Percentiles rank a stretch among this genome's conserved stretches.
phyloP scores from a whole-genome alignment of 2,329 filamentous ascomycete genomes.

The Aspergillus costaricaensis region DNA sequence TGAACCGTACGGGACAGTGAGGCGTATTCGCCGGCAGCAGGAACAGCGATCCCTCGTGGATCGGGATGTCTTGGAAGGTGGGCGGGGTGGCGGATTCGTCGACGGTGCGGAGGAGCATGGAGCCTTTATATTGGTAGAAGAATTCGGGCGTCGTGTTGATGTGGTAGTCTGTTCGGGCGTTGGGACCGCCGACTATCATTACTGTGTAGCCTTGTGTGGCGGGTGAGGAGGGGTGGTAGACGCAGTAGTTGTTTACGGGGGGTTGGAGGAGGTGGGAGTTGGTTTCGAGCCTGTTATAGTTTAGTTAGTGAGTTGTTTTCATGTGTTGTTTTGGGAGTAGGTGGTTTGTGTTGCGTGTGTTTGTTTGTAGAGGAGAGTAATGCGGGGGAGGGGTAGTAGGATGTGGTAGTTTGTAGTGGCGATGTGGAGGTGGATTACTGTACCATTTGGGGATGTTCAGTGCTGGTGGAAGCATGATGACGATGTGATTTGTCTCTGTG shows the following conservation, averaged over 20 bases:
- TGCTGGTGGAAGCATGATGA: slow-evolving; percentile 39
- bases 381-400: slow-evolving; percentile 22
- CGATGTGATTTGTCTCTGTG: not conserved
- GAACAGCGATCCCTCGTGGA: slow-evolving; percentile 92
- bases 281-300: slow-evolving; percentile 70
- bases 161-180: slow-evolving; percentile 96
- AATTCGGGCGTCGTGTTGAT: slow-evolving; percentile 95
- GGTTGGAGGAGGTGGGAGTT: slow-evolving; percentile 92
- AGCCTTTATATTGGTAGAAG: slow-evolving; percentile 95
- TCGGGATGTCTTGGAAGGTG: slow-evolving; percentile 79
- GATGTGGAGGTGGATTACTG: not conserved
- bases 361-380: not conserved
- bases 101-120: slow-evolving; percentile 91
- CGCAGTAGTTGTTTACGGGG: slow-evolving; percentile 96
- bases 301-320: too few species aligned
- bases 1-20: slow-evolving; percentile 92
- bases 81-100: slow-evolving; percentile 58
- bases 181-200: slow-evolving; percentile 90
- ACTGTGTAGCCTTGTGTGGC: slow-evolving; percentile 94
- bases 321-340: not conserved
- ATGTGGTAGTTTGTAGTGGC: not conserved
- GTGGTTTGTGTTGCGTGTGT: not conserved
- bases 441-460: slow-evolving; percentile 52
- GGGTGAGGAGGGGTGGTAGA: slow-evolving; percentile 67
- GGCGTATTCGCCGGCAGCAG: slow-evolving; percentile 91